These are phyloP conservation scores for Cystobasidium sp. DNA, from an alignment of 1,284 basidiomycete genomes.

Conservation along the genomic window DNA sequence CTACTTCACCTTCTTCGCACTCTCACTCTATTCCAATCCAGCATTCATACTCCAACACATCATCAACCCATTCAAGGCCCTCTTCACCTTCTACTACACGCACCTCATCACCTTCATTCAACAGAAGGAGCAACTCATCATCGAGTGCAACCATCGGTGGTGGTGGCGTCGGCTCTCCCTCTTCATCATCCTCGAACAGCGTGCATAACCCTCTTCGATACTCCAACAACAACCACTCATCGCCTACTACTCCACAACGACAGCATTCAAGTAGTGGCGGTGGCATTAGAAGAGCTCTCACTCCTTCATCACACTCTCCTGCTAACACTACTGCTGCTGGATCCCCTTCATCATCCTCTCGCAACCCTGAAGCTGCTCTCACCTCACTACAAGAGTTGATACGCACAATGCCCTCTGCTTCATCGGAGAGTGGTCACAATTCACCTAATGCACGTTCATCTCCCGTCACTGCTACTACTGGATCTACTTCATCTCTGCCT, in stretches of 20 bases:
- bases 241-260: neutral
- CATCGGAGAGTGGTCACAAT: neutral
- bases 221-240: no score
- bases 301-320: neutral
- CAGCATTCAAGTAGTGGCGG: neutral
- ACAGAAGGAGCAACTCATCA: neutral
- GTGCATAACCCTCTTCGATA: conserved; percentile 19
- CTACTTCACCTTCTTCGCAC: neutral
- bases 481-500: neutral
- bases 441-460: conserved; percentile 17
- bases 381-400: conserved; percentile 36
- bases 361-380: conserved; percentile 37
- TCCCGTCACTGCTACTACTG: neutral
- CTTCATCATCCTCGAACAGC: neutral
- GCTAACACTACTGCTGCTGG: neutral
- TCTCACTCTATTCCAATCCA: neutral
- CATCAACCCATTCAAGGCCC: conserved; percentile 22
- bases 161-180: neutral
- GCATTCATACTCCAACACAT: neutral
- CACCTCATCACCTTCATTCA: neutral
- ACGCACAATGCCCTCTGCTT: conserved; percentile 35
- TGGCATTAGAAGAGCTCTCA: neutral
- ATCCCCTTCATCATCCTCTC: neutral
- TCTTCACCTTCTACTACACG: conserved; percentile 2
- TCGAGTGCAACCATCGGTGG: neutral